Conservation (phyloP, 345 rosid genomes). For the Eutrema heterophyllum region DNA sequence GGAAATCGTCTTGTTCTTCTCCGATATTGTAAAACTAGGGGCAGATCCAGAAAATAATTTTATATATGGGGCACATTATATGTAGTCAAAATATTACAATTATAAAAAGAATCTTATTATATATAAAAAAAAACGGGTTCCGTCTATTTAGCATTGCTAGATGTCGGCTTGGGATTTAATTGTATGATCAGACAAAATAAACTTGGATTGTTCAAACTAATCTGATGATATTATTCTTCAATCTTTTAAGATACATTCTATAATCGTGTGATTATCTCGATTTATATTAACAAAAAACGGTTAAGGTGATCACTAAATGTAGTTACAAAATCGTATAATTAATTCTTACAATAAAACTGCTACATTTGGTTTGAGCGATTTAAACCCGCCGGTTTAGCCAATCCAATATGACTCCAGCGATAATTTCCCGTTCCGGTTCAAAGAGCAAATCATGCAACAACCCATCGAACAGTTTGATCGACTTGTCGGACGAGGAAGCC, state of each 20-base stretch:
- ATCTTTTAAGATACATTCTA: neutral
- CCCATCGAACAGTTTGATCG: constrained; percentile 62
- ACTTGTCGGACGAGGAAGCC: constrained; percentile 70
- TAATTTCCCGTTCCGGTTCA: constrained; percentile 66
- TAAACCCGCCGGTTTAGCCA: constrained; percentile 64
- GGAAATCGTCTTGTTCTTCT: constrained; percentile 43
- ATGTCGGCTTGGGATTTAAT: neutral
- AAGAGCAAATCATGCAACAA: constrained; percentile 82
- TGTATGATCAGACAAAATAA: neutral
- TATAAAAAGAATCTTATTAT: too few relatives aligned
- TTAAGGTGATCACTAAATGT: neutral
- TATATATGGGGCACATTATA: too few relatives aligned
- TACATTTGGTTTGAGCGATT: neutral
- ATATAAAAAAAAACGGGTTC: too few relatives aligned
- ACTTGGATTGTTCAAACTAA: neutral
- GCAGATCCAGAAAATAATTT: too few relatives aligned
- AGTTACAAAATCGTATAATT: neutral
- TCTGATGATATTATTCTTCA: neutral
- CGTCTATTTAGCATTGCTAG: too few relatives aligned
- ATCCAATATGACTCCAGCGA: constrained; percentile 53
- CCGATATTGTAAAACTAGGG: constrained; percentile 33
- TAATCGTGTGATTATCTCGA: neutral
- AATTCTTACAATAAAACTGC: neutral
- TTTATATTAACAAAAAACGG: neutral
- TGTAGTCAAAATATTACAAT: too few relatives aligned